phyloP scores from a whole-genome alignment of 352 stramenopile species.

The Phytophthora lateralis region DNA sequence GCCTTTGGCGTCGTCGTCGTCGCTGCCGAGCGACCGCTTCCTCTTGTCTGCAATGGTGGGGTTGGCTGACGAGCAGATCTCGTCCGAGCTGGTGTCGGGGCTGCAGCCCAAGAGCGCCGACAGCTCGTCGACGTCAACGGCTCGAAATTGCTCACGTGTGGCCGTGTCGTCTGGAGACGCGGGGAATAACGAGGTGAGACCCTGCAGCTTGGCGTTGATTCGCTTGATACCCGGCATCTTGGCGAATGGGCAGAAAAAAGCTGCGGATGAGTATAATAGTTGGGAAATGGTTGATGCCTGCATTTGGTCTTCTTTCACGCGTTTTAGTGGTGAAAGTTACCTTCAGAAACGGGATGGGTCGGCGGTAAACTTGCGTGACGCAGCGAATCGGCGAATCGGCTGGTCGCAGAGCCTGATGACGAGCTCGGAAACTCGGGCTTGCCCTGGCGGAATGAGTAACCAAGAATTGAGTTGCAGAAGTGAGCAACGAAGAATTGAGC shows the following conservation, averaged over 20 bases:
- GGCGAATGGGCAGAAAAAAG: conserved; percentile 5
- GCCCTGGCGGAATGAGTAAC: no score
- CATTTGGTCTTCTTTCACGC: neutral
- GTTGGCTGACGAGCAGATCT: neutral
- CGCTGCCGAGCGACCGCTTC: conserved; percentile 16
- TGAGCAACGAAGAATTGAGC: no score
- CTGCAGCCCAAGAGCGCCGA: conserved; percentile 12
- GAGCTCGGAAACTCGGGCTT: no score
- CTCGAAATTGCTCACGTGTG: conserved; percentile 6
- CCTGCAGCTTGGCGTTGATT: neutral
- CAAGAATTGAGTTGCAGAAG: no score
- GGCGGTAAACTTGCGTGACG: neutral
- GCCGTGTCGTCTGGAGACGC: conserved; percentile 8
- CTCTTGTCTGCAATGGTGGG: conserved; percentile 5
- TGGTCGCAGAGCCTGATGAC: no score
- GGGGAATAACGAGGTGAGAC: neutral
- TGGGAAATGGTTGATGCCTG: neutral
- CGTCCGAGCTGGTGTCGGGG: conserved; percentile 19
- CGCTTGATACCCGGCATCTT: conserved; percentile 21
- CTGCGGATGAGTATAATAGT: no score
- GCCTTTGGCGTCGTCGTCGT: conserved; percentile 18
- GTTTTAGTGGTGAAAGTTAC: neutral
- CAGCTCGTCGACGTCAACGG: conserved; percentile 13
- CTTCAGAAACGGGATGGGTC: no score
- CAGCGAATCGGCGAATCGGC: neutral